These are phyloP conservation scores for Lophiostoma macrostomum DNA, from an alignment of 495 filamentous ascomycete genomes.

Conservation along the genomic window DNA sequence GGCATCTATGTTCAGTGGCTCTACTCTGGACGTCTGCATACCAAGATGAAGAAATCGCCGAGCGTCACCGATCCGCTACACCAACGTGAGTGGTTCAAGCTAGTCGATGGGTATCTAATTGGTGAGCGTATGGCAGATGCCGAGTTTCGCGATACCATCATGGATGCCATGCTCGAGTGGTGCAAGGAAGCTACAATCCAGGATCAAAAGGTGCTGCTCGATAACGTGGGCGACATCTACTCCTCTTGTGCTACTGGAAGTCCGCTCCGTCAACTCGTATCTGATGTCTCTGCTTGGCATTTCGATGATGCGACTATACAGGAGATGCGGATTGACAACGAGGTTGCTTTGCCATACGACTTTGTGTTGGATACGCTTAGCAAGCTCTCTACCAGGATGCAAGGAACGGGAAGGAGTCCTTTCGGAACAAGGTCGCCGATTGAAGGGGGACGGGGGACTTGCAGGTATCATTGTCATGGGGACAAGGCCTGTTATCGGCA, in stretches of 20 bases:
- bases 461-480: no score
- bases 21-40: no score
- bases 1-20: no score
- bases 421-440: no score
- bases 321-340: neutral
- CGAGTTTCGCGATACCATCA: neutral
- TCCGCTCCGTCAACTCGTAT: neutral
- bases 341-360: neutral
- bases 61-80: neutral
- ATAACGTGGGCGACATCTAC: neutral
- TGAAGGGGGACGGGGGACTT: no score
- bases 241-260: neutral
- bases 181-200: neutral
- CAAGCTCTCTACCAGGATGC: conserved; percentile 1
- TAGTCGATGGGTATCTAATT: neutral
- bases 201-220: neutral
- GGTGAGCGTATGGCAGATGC: neutral
- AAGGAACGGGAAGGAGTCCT: no score
- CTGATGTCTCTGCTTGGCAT: neutral
- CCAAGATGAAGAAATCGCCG: no score
- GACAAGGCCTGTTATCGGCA: no score
- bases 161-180: conserved; percentile 2
- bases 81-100: neutral
- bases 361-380: neutral
- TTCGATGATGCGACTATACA: neutral